Evolutionary conservation across 495 filamentous ascomycete species (phyloP), one percentile per base, ranked within the genome.

Genomic region (Lasiosphaeria ovina): DNA sequence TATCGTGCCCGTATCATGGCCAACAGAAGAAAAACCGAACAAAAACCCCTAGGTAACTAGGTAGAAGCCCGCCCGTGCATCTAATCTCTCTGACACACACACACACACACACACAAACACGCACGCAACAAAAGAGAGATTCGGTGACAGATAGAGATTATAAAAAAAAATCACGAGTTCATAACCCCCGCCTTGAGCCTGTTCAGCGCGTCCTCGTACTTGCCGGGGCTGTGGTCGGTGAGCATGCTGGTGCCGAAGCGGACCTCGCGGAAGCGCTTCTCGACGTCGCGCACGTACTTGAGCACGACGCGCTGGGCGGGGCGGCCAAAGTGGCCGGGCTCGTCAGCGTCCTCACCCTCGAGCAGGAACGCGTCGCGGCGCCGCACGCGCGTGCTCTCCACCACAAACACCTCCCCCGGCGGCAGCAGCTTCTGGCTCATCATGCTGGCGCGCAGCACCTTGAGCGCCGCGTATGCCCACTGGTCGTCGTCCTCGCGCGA

Each of bases 401-500:
- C 79, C 3, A 85, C 78, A 73, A 91, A 92, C 1, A 92, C 86
- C 66, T 92, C 88, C 12, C 89, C 89, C 0, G 89, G 89, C 3
- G 89, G 89, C 60, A 90, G 72, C 7, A 93, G 75, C 65, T 92
- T 93, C 11, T 82, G 76, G 31, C 80, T 83, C 58, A 81, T 76
- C 89, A 93, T 91, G 62, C 82, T 82, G 0, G 85, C 85, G 1
- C 89, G 75, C 35, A 92, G 71, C 0, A 80, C 76, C 62, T 87
- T 85, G 1, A 93, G 79, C 7, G 87, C 85, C 3, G 84, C 82
- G 69, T 84, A 88, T 11, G 87, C 84, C 88, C 88, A 91, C 24
- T 84, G 77, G 57, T 90, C 89, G 54, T 89, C 83, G 44, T 85
- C 84, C 5, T 73, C 6, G 11, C 44, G 35, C 24, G 45, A 16